Evolutionary conservation across 2,329 filamentous ascomycete species (phyloP).

Genomic region (Zalaria sp.): DNA sequence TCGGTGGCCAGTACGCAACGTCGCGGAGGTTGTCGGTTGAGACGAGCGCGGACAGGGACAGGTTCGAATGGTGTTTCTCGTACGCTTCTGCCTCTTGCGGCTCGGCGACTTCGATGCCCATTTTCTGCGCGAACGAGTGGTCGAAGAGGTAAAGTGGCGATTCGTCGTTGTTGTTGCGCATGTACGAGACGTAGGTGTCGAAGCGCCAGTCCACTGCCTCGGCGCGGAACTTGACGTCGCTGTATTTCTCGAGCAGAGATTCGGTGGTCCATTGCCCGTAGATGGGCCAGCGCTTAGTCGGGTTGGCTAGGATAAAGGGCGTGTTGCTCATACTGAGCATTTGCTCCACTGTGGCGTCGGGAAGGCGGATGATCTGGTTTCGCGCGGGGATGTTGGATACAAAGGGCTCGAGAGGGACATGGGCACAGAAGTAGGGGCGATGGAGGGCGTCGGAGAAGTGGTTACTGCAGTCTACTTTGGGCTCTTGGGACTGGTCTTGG

Average conservation of each 20-base stretch:
- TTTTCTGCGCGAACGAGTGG: slow-evolving; percentile 73
- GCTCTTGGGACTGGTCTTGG: slow-evolving; percentile 37
- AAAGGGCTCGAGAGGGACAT: slow-evolving; percentile 55
- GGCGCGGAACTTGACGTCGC: slow-evolving; percentile 60
- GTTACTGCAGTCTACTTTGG: slow-evolving; percentile 54
- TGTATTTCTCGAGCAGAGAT: slow-evolving; percentile 50
- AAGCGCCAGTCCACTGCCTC: slow-evolving; percentile 91
- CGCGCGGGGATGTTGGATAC: slow-evolving; percentile 53
- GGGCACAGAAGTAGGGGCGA: slow-evolving; percentile 77
- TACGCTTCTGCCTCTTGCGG: slow-evolving; percentile 12
- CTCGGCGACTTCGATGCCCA: slow-evolving; percentile 51
- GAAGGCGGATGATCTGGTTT: slow-evolving; percentile 60
- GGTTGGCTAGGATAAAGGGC: slow-evolving; percentile 76
- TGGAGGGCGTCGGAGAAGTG: slow-evolving; percentile 87
- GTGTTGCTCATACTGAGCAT: slow-evolving; percentile 59
- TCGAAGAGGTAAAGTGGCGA: slow-evolving; percentile 91
- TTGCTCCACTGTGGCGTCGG: slow-evolving; percentile 61
- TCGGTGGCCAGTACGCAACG: slow-evolving; percentile 61
- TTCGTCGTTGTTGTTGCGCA: slow-evolving; percentile 67
- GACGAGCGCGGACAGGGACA: neutral
- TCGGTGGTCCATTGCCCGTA: slow-evolving; percentile 61
- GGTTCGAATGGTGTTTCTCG: neutral
- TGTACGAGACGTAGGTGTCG: slow-evolving; percentile 67
- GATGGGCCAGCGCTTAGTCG: slow-evolving; percentile 70
- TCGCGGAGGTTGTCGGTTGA: slow-evolving; percentile 19